Conservation (phyloP, 345 rosid genomes). For the Eucalyptus guilfoylei region DNA sequence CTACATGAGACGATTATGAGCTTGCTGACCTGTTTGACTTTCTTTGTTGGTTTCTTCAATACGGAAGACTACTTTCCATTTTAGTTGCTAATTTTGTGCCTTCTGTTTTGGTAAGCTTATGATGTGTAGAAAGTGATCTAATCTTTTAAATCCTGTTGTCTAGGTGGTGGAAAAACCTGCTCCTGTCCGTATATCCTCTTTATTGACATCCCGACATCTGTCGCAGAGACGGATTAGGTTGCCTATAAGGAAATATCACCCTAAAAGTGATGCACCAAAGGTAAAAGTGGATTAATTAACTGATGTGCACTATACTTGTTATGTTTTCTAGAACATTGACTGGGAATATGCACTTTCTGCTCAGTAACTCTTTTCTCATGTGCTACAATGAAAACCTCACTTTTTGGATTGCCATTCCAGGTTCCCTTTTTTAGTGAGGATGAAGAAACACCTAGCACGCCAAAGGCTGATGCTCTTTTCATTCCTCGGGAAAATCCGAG, state of each 20-base stretch:
- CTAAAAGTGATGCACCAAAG: conserved; percentile 59
- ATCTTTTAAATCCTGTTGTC: neutral
- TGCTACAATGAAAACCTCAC: neutral
- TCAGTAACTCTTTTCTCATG: neutral
- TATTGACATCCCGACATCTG: conserved; percentile 73
- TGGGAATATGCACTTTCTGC: neutral
- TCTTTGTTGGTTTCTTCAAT: neutral
- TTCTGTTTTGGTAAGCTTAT: neutral
- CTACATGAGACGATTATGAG: neutral
- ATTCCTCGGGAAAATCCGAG: conserved; percentile 94
- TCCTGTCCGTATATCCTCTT: conserved; percentile 63
- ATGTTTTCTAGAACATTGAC: neutral
- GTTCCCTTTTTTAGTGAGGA: conserved; percentile 83
- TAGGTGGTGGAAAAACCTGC: conserved; percentile 84
- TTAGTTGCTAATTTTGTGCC: neutral
- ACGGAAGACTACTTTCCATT: neutral
- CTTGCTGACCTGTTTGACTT: neutral
- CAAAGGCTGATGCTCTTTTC: conserved; percentile 82
- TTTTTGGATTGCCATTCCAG: conserved; percentile 24
- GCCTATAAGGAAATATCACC: conserved; percentile 74
- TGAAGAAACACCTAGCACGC: conserved; percentile 69
- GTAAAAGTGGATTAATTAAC: conserved; percentile 9
- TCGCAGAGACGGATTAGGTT: conserved; percentile 61
- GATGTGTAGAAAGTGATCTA: neutral
- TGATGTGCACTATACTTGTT: neutral